Evolutionary conservation across 805 yeast genomes (phyloP).

Genomic region (Zygoascus tannicola): DNA sequence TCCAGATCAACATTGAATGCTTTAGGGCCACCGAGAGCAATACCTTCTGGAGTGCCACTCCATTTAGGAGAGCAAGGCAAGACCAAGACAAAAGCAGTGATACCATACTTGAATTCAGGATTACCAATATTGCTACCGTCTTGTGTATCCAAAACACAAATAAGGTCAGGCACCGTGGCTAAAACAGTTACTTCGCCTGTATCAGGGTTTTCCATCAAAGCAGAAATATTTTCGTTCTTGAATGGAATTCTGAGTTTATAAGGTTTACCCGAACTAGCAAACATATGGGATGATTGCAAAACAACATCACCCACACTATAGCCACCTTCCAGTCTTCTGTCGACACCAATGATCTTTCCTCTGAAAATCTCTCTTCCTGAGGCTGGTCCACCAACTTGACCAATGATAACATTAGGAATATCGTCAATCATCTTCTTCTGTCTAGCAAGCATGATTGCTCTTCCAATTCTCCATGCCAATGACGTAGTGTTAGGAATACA

Average conservation of each 20-base stretch:
- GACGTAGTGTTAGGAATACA: slow-evolving; percentile 32
- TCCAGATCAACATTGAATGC: slow-evolving; percentile 31
- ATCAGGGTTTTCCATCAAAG: slow-evolving; percentile 17
- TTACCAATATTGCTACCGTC: slow-evolving; percentile 40
- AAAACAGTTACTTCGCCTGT: slow-evolving; percentile 24
- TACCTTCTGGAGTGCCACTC: slow-evolving; percentile 30
- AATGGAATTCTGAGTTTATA: slow-evolving; percentile 31
- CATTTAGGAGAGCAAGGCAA: slow-evolving; percentile 32
- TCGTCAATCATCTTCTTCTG: slow-evolving; percentile 30
- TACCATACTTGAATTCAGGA: slow-evolving; percentile 38
- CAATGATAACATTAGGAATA: slow-evolving; percentile 30
- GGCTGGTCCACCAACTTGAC: slow-evolving; percentile 28
- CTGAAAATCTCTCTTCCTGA: slow-evolving; percentile 29
- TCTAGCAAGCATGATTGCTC: slow-evolving; percentile 34
- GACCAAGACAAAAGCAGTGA: slow-evolving; percentile 35
- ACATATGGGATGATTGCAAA: slow-evolving; percentile 19
- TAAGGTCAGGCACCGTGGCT: slow-evolving; percentile 38
- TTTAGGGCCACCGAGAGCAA: slow-evolving; percentile 36
- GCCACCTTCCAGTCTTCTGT: slow-evolving; percentile 34
- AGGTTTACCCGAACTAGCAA: neutral
- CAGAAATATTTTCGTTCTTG: slow-evolving; percentile 39
- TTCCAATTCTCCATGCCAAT: slow-evolving; percentile 40
- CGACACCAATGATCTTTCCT: slow-evolving; percentile 39
- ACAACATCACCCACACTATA: slow-evolving; percentile 37
- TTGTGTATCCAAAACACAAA: slow-evolving; percentile 34